These are phyloP conservation scores for Fusarium nelsonii DNA, from an alignment of 2,329 filamentous ascomycete species.

Conservation along the genomic window DNA sequence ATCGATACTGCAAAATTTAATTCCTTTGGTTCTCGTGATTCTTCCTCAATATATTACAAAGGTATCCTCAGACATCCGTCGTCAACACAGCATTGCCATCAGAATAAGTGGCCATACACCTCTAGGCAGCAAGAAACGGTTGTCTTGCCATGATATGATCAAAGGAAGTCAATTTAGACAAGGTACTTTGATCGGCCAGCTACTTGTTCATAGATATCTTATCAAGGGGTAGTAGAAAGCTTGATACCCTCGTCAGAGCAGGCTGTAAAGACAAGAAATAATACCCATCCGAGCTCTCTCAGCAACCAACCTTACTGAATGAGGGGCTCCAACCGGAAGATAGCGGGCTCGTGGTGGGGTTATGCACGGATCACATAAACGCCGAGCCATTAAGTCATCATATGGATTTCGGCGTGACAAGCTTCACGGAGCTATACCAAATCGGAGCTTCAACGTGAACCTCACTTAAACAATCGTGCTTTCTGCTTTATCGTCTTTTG, in stretches of 20 bases:
- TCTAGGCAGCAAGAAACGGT: not conserved
- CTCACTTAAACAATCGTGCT: constrained; percentile 11
- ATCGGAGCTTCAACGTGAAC: constrained; percentile 45
- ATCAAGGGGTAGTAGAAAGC: too few species aligned
- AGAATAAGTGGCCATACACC: not conserved
- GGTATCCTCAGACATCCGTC: not conserved
- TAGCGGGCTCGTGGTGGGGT: constrained; percentile 23
- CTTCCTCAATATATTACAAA: not conserved
- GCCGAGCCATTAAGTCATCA: constrained; percentile 45
- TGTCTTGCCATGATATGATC: too few species aligned
- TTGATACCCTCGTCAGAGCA: too few species aligned
- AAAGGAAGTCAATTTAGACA: not conserved
- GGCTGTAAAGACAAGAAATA: not conserved
- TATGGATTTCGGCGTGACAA: constrained; percentile 40
- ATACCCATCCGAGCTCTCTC: too few species aligned
- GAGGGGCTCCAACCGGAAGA: constrained; percentile 10
- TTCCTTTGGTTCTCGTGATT: not conserved
- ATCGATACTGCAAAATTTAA: not conserved
- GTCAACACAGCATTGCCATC: not conserved
- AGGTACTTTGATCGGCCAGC: too few species aligned
- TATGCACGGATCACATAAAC: constrained; percentile 42
- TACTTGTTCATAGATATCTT: not conserved
- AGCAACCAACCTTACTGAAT: too few species aligned
- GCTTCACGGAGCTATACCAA: constrained; percentile 48
- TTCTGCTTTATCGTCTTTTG: not conserved